Conservation (phyloP, 2,329 filamentous ascomycete species). For the Fusarium tanahbumbuense region DNA sequence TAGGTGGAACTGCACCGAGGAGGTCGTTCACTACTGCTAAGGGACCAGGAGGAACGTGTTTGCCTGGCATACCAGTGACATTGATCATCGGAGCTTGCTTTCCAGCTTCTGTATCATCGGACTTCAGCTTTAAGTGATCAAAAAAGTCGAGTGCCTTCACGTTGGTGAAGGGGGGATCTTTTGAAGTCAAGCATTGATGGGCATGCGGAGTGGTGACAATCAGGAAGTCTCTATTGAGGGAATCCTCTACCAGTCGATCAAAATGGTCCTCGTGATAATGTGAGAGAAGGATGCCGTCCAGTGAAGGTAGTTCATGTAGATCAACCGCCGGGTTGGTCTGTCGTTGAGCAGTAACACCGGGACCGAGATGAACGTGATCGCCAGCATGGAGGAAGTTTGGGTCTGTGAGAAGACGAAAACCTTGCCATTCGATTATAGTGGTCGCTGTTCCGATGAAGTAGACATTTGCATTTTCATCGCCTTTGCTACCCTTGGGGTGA, state of each 20-base stretch:
- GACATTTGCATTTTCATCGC: slow-evolving; percentile 50
- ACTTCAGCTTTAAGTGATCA: slow-evolving; percentile 55
- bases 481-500: slow-evolving; percentile 26
- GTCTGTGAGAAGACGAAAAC: slow-evolving; percentile 66
- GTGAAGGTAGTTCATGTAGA: slow-evolving; percentile 66
- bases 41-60: slow-evolving; percentile 64
- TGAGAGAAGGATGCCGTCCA: slow-evolving; percentile 70
- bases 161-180: slow-evolving; percentile 63
- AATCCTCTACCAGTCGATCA: slow-evolving; percentile 54
- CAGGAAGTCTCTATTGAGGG: slow-evolving; percentile 61
- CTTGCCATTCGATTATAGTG: slow-evolving; percentile 65
- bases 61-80: slow-evolving; percentile 72
- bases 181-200: slow-evolving; percentile 60
- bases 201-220: slow-evolving; percentile 75
- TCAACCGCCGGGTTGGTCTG: slow-evolving; percentile 70
- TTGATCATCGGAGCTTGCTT: slow-evolving; percentile 56
- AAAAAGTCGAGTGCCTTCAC: slow-evolving; percentile 68
- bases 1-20: slow-evolving; percentile 65
- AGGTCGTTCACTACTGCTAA: slow-evolving; percentile 54
- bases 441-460: slow-evolving; percentile 69
- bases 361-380: slow-evolving; percentile 74
- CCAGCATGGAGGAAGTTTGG: slow-evolving; percentile 75
- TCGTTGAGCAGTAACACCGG: slow-evolving; percentile 67
- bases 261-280: slow-evolving; percentile 71
- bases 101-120: neutral